A percentile compares a stretch with the other conserved stretches of the same genome.
Conservation (phyloP, 148 eudicot species). For the Chenopodium quinoa region DNA sequence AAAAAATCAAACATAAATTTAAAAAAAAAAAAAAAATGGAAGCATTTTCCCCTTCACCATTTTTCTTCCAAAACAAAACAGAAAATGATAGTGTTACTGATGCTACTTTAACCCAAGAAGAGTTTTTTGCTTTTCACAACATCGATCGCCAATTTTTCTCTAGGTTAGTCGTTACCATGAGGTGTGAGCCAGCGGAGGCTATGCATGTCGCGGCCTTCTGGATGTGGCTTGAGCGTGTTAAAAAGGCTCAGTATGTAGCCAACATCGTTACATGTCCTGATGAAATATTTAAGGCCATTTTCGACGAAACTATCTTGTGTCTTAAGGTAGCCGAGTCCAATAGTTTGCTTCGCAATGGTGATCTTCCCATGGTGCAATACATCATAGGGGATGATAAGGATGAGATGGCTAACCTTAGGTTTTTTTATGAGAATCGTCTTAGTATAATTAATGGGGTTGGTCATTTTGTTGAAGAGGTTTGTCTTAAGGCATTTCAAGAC, state of each 20-base stretch:
- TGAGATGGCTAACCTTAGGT: neutral
- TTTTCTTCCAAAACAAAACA: too few species aligned
- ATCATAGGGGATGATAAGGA: constrained; percentile 3
- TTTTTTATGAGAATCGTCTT: constrained; percentile 25
- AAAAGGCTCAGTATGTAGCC: neutral
- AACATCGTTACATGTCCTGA: constrained; percentile 10
- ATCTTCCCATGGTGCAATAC: constrained; percentile 26
- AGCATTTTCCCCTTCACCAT: neutral
- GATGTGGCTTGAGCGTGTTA: constrained; percentile 37
- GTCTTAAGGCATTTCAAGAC: constrained; percentile 36
- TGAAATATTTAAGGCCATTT: constrained; percentile 7
- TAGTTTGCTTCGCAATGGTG: neutral
- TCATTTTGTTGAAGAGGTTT: constrained; percentile 22
- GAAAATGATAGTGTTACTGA: too few species aligned
- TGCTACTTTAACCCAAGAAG: constrained; percentile 18
- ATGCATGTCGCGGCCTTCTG: constrained; percentile 35
- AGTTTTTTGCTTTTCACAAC: constrained; percentile 30
- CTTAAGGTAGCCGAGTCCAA: constrained; percentile 10
- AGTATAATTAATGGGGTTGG: constrained; percentile 13
- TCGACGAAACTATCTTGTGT: constrained; percentile 25
- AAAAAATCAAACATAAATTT: too few species aligned
- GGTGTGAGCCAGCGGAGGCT: constrained; percentile 29
- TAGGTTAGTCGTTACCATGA: constrained; percentile 21
- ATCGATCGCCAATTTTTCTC: constrained; percentile 36
- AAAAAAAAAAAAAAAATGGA: neutral